These are phyloP conservation scores for Grigorovia yakushimaensis DNA, from an alignment of 805 yeast species.

Conservation along the genomic window DNA sequence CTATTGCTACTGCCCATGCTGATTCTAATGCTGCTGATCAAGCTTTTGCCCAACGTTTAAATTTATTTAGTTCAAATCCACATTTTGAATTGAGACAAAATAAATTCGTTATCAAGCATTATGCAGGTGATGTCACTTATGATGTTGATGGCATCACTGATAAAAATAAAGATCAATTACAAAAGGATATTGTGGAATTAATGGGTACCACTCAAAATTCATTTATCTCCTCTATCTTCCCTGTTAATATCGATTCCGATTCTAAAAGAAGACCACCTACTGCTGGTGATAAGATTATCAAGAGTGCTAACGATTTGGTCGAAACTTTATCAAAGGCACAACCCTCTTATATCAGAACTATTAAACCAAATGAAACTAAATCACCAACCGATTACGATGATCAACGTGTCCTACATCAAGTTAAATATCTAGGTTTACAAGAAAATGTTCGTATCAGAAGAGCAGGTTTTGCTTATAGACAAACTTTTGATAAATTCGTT, in stretches of 20 bases:
- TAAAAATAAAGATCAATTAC: constrained; percentile 89
- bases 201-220: constrained; percentile 59
- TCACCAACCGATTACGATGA: constrained; percentile 85
- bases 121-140: constrained; percentile 97
- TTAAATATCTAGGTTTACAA: constrained; percentile 89
- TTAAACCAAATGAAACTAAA: constrained; percentile 91
- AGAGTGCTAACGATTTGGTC: constrained; percentile 82
- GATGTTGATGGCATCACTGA: constrained; percentile 88
- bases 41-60: constrained; percentile 84
- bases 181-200: constrained; percentile 77
- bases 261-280: constrained; percentile 85
- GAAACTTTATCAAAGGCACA: constrained; percentile 83
- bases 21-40: constrained; percentile 95
- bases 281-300: constrained; percentile 89
- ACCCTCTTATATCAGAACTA: constrained; percentile 95
- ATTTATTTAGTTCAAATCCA: constrained; percentile 69
- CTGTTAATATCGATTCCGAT: constrained; percentile 54
- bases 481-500: constrained; percentile 90
- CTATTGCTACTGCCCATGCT: constrained; percentile 97
- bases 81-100: constrained; percentile 84
- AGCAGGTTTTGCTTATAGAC: constrained; percentile 97
- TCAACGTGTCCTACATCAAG: constrained; percentile 86
- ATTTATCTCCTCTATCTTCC: constrained; percentile 54
- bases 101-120: constrained; percentile 86
- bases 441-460: constrained; percentile 96